Conservation (phyloP, 768 basidiomycete species). For the Suillus subalutaceus region DNA sequence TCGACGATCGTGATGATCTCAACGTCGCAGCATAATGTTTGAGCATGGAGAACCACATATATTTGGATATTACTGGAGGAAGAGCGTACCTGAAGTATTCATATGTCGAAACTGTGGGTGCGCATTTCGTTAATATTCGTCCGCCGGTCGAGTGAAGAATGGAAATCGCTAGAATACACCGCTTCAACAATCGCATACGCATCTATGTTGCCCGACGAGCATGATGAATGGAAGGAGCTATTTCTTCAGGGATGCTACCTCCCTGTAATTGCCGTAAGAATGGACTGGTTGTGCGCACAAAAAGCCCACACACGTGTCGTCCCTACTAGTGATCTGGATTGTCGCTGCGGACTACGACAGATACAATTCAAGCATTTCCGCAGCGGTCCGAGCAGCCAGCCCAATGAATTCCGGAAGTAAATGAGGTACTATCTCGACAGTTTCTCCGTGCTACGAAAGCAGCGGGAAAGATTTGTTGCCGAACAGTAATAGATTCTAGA, state of each 20-base stretch:
- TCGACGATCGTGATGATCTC: neutral
- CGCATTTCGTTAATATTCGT: neutral
- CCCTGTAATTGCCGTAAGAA: neutral
- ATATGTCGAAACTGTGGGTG: neutral
- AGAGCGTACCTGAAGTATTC: neutral
- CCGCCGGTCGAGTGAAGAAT: neutral
- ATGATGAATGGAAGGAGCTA: neutral
- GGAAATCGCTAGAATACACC: neutral
- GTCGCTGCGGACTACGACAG: neutral
- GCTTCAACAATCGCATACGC: no score
- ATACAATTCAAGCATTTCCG: neutral
- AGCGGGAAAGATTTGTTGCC: neutral
- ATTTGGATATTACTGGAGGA: neutral
- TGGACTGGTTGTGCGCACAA: neutral
- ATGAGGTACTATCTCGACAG: neutral
- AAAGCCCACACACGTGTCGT: neutral
- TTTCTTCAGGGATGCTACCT: neutral
- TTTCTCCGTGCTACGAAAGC: neutral
- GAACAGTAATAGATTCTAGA: neutral
- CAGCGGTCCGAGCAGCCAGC: neutral
- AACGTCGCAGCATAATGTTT: neutral
- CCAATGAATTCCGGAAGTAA: no score
- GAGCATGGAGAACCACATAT: neutral
- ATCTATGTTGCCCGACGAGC: neutral
- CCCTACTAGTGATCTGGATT: neutral